Evolutionary conservation across 2,329 filamentous ascomycete species (phyloP), one percentile per base, ranked within the genome.

Genomic region (Venturia effusa): DNA sequence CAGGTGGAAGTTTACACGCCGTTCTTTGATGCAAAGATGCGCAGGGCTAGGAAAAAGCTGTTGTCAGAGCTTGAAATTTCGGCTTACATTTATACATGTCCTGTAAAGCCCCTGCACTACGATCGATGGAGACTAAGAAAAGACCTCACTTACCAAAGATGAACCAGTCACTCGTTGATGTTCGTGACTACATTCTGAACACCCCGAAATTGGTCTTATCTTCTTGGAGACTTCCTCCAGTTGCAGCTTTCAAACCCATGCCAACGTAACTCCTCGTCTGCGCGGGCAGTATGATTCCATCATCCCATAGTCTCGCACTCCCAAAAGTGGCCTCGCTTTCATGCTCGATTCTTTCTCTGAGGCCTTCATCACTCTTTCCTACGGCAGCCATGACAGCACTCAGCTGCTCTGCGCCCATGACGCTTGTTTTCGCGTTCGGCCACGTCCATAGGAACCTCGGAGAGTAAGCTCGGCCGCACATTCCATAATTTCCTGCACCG

Each of bases 401-500:
- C 41, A 99, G 81, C 79, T 97, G 93, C 77, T 97, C 93, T 48
- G 89, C 84, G 24, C 94, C 94, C 94, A 99, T 99, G 69, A 99
- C 92, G 39, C 90, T 90, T 61, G 96, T 91, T 72, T 89, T 89
- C n/a, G 94, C 92, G 70, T 96, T 96, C 48, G 94, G 94, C 94
- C 94, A 99, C 82, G 93, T 95, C 86, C 91, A 97, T 66, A 97
- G 77, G 75, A 97, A 91, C 15, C 92, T 82, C 0, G 93, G 93
- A n/a, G 84, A 85, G 76, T 97, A 99, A 1, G 94, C 93, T 61
- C 94, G 84, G 27, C 94, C 94, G 73, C 85, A 97, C 94, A 99
- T 99, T 70, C 93, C 94, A 73, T 99, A 99, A 76, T 97, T 99
- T 4, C 94, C 94, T 8, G 93, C 93, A 65, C 93, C 93, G 68